Percentiles rank a stretch among this genome's conserved stretches.
These are phyloP conservation scores for Fusarium sp. DNA, from an alignment of 2,329 filamentous ascomycete species.

Conservation along the genomic window DNA sequence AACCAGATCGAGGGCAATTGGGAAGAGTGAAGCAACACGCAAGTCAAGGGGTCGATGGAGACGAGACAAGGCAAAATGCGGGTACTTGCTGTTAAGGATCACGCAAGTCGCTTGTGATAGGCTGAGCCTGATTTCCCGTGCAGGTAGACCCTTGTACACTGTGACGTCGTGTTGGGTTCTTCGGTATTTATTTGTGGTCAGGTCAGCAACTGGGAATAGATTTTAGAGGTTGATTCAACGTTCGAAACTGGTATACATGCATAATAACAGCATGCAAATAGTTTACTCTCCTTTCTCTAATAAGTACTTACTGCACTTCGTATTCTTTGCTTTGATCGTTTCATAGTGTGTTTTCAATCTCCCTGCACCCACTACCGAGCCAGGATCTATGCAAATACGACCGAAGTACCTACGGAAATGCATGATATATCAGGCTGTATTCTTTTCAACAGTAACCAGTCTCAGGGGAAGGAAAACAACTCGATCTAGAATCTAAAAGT, in stretches of 20 bases:
- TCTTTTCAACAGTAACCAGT: not conserved
- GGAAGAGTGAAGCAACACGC: constrained; percentile 19
- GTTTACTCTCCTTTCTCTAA: too few species aligned
- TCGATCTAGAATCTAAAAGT: not conserved
- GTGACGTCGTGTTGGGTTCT: constrained; percentile 37
- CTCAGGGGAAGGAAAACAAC: not conserved
- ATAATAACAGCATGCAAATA: not conserved
- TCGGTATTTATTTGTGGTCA: constrained; percentile 7
- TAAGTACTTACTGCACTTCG: too few species aligned
- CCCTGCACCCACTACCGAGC: constrained; percentile 18
- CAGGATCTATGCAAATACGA: constrained; percentile 14
- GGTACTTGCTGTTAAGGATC: constrained; percentile 34
- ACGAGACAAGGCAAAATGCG: constrained; percentile 9
- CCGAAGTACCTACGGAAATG: constrained; percentile 15
- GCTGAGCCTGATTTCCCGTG: constrained; percentile 21
- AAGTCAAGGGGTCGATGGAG: constrained; percentile 23
- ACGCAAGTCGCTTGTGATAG: constrained; percentile 32
- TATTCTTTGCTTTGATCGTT: too few species aligned
- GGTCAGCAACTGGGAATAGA: constrained; percentile 4
- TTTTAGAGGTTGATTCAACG: constrained; percentile 20
- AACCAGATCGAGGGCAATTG: constrained; percentile 15
- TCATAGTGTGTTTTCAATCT: constrained; percentile 1
- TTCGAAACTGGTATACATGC: not conserved
- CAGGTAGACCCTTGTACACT: constrained; percentile 36
- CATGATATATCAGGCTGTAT: constrained; percentile 43